A percentile compares a stretch with the other conserved stretches of the same genome.
Conservation (phyloP, 2,329 filamentous ascomycete species). For the Arthroderma sp. region DNA sequence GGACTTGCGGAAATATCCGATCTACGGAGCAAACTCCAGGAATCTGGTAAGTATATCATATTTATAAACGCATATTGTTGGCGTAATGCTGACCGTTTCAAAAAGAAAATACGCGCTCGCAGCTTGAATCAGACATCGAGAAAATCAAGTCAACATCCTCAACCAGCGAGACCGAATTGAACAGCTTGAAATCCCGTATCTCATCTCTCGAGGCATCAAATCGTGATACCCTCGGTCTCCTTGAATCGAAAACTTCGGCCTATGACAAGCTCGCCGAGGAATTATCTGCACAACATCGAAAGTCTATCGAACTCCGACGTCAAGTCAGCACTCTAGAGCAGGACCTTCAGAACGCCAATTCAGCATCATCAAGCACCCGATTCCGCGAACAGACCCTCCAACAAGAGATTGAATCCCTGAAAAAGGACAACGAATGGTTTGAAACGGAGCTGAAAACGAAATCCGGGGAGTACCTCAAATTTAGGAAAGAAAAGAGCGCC, state of each 20-base stretch:
- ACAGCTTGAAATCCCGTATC: slow-evolving; percentile 69
- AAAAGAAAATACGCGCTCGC: slow-evolving; percentile 60
- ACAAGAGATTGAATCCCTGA: slow-evolving; percentile 78
- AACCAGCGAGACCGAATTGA: slow-evolving; percentile 52
- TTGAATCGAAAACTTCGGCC: slow-evolving; percentile 78
- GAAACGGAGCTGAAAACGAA: slow-evolving; percentile 86
- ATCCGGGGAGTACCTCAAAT: slow-evolving; percentile 71
- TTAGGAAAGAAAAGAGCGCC: slow-evolving; percentile 86
- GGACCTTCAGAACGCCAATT: slow-evolving; percentile 66
- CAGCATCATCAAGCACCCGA: slow-evolving; percentile 64
- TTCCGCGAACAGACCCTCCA: slow-evolving; percentile 83
- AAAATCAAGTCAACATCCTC: slow-evolving; percentile 61
- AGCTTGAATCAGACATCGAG: slow-evolving; percentile 70
- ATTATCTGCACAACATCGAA: slow-evolving; percentile 76
- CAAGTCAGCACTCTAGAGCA: slow-evolving; percentile 75
- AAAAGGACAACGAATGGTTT: slow-evolving; percentile 85
- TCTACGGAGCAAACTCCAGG: slow-evolving; percentile 63
- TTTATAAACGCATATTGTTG: slow-evolving; percentile 8
- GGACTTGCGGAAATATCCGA: slow-evolving; percentile 72
- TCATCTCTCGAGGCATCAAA: slow-evolving; percentile 80
- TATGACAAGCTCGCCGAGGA: slow-evolving; percentile 80
- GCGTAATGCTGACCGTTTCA: slow-evolving; percentile 4
- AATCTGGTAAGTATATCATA: slow-evolving; percentile 50
- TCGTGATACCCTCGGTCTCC: slow-evolving; percentile 72
- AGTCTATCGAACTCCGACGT: slow-evolving; percentile 68